phyloP scores from a whole-genome alignment of 2,329 filamentous ascomycete genomes.

The Aschersonia sp. region DNA sequence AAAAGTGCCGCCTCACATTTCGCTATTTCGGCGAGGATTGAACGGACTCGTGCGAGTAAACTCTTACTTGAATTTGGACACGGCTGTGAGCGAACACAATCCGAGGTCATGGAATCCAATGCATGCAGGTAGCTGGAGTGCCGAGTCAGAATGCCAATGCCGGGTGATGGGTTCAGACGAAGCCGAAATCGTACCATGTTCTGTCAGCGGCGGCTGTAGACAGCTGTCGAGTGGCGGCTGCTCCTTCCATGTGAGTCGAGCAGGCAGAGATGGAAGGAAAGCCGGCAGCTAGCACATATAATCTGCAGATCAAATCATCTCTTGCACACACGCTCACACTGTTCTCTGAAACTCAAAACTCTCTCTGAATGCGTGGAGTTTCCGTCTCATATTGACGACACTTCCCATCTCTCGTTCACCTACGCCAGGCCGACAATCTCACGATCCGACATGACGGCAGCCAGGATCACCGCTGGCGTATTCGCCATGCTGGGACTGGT shows the following conservation, averaged over 20 bases:
- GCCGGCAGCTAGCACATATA: neutral
- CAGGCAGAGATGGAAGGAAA: conserved; percentile 11
- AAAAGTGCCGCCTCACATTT: no score
- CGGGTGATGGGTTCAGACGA: no score
- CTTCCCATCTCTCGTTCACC: no score
- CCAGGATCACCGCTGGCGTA: conserved; percentile 9
- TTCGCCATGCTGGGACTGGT: conserved; percentile 11
- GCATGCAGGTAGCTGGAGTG: no score
- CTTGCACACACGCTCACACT: neutral
- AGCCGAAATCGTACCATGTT: no score
- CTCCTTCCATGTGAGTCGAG: neutral
- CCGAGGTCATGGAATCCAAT: no score
- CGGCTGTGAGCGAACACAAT: no score
- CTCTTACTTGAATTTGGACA: no score
- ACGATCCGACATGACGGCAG: conserved; percentile 8
- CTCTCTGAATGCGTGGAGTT: neutral
- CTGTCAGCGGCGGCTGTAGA: no score
- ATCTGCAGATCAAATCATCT: neutral
- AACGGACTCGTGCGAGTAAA: no score
- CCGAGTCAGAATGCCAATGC: no score
- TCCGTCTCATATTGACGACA: neutral
- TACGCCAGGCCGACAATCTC: neutral
- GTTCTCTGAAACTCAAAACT: neutral
- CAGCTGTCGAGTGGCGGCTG: neutral
- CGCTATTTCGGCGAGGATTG: no score